A percentile compares a stretch with the other conserved stretches of the same genome.
These are phyloP conservation scores for Saksenaea vasiformis DNA, from an alignment of 371 early-diverging fungal genomes.

Conservation along the genomic window DNA sequence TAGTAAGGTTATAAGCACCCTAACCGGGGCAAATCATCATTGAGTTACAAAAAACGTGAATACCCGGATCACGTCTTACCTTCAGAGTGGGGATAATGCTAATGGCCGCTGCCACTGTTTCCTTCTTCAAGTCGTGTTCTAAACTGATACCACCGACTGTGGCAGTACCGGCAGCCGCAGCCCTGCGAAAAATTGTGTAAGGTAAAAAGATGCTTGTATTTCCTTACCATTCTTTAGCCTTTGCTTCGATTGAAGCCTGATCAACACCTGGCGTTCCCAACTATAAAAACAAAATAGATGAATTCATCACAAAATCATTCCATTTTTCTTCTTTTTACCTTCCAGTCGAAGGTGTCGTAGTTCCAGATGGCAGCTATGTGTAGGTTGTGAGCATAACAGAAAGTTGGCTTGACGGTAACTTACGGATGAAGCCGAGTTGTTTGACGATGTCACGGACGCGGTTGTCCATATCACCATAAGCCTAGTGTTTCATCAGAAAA, in stretches of 20 bases:
- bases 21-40: neutral
- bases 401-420: neutral
- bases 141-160: constrained; percentile 39
- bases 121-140: constrained; percentile 43
- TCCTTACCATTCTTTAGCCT: constrained; percentile 23
- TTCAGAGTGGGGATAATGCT: constrained; percentile 33
- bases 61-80: neutral
- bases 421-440: constrained; percentile 44
- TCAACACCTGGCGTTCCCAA: constrained; percentile 13
- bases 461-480: constrained; percentile 60
- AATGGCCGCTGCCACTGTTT: constrained; percentile 51
- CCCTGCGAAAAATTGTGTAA: constrained; percentile 9
- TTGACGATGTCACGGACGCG: constrained; percentile 52
- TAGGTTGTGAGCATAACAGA: neutral
- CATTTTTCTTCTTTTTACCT: constrained; percentile 7
- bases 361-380: constrained; percentile 20
- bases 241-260: constrained; percentile 21
- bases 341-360: constrained; percentile 24
- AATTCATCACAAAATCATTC: neutral
- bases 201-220: too few relatives aligned
- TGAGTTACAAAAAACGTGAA: neutral
- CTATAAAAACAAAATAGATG: neutral
- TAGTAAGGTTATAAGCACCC: constrained; percentile 15
- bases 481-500: constrained; percentile 18
- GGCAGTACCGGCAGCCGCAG: constrained; percentile 26